Evolutionary conservation across 139 green algal species (phyloP).

Genomic region (Haematococcus sp.): DNA sequence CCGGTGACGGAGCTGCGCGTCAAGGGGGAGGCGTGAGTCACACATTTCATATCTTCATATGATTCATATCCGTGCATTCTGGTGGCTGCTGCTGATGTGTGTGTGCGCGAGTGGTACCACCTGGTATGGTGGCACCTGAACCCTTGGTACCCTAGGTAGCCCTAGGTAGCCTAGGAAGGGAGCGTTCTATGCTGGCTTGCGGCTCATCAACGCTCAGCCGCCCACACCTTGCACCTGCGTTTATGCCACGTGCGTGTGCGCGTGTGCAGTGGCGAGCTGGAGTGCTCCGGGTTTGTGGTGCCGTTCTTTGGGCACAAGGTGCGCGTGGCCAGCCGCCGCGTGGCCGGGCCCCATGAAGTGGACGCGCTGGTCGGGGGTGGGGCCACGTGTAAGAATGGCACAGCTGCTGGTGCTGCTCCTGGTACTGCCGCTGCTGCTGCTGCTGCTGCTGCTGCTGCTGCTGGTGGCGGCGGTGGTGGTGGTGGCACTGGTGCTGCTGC

Average conservation of each 20-base stretch:
- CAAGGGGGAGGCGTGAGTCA: slow-evolving; percentile 22
- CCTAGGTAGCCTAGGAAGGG: background rate
- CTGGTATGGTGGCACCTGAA: background rate
- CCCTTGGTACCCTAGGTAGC: background rate
- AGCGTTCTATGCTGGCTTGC: background rate
- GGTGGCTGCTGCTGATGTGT: background rate
- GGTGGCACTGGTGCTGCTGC: background rate
- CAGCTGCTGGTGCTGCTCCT: too few species aligned
- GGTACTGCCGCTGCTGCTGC: background rate
- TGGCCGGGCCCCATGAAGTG: too few species aligned
- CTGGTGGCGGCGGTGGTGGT: background rate
- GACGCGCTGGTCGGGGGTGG: too few species aligned
- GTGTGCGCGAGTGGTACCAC: too few species aligned
- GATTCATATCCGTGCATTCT: background rate
- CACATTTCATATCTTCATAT: too few species aligned
- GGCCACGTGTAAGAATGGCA: too few species aligned
- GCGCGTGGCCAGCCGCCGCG: background rate
- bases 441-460: background rate
- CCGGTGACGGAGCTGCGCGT: slow-evolving; percentile 27
- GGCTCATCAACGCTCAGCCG: too few species aligned
- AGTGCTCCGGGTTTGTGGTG: slow-evolving; percentile 26
- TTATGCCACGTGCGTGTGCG: too few species aligned
- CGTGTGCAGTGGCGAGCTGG: slow-evolving; percentile 21
- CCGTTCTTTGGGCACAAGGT: slow-evolving; percentile 37
- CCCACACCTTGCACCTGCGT: too few species aligned